Percentiles rank a stretch among this genome's conserved stretches.
Evolutionary conservation across 371 early-diverging fungal genomes (phyloP).

Genomic region (Actinomortierella wolfii): DNA sequence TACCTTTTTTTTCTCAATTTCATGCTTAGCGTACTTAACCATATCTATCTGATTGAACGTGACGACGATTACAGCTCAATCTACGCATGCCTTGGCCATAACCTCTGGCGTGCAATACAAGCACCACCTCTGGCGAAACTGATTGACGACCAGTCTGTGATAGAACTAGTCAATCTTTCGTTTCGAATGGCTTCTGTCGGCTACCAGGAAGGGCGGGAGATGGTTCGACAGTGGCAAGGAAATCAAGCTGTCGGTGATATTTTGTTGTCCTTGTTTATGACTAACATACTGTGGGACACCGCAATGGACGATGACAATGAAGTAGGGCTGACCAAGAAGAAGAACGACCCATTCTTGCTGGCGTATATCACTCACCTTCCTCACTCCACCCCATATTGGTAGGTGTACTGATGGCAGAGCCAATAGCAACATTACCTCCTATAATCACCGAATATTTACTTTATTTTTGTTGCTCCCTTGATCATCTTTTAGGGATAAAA

Average conservation of each 20-base stretch:
- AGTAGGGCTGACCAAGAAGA: conserved; percentile 6
- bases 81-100: conserved; percentile 5
- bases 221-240: conserved; percentile 7
- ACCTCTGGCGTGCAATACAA: conserved; percentile 5
- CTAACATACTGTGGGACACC: conserved; percentile 10
- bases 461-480: background rate
- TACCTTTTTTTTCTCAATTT: background rate
- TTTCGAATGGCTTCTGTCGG: conserved; percentile 2
- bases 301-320: conserved; percentile 6
- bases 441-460: too few species aligned
- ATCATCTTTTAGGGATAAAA: background rate
- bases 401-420: too few species aligned
- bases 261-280: conserved; percentile 5
- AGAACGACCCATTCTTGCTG: conserved; percentile 7
- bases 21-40: conserved; percentile 4
- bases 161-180: conserved; percentile 1
- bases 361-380: conserved; percentile 8
- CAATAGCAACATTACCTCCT: too few species aligned
- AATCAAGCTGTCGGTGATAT: conserved; percentile 11
- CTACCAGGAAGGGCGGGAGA: conserved; percentile 11
- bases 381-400: conserved; percentile 3
- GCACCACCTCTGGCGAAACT: conserved; percentile 6
- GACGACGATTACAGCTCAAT: conserved; percentile 10
- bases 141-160: background rate
- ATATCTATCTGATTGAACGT: conserved; percentile 3